Evolutionary conservation across 192 early-diverging fungal genomes (phyloP).

Genomic region (Coemansia sp.): DNA sequence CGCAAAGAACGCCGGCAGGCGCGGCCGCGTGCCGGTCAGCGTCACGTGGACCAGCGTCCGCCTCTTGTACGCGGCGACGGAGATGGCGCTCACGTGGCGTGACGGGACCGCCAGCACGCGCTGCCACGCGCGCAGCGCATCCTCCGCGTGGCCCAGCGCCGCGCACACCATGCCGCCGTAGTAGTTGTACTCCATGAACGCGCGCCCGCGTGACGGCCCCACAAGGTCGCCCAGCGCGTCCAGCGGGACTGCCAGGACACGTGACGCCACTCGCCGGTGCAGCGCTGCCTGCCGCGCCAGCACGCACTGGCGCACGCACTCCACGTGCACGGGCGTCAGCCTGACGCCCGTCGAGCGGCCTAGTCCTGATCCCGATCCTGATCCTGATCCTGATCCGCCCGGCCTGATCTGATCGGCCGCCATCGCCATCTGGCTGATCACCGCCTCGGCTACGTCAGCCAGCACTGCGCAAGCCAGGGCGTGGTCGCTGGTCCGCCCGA

Average conservation of each 20-base stretch:
- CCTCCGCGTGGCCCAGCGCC: conserved; percentile 8
- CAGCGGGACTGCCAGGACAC: conserved; percentile 9
- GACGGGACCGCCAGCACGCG: conserved; percentile 40
- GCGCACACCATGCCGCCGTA: conserved; percentile 49
- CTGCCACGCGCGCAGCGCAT: conserved; percentile 31
- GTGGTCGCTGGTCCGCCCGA: background rate
- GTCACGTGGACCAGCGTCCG: conserved; percentile 14
- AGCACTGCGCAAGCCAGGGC: conserved; percentile 11
- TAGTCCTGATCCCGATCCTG: too few relatives aligned
- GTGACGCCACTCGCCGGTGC: conserved; percentile 10
- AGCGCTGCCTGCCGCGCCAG: conserved; percentile 18
- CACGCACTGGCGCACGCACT: conserved; percentile 39
- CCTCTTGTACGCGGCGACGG: conserved; percentile 36
- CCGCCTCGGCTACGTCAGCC: conserved; percentile 14
- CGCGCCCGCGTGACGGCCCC: background rate
- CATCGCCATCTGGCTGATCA: conserved; percentile 30
- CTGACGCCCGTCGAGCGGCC: conserved; percentile 20
- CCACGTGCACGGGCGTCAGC: conserved; percentile 37
- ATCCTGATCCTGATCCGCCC: background rate
- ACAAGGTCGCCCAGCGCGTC: conserved; percentile 22
- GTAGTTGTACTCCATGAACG: conserved; percentile 32
- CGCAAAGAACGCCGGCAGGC: conserved; percentile 32
- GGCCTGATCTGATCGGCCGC: too few relatives aligned
- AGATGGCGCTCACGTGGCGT: conserved; percentile 28
- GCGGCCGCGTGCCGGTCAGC: conserved; percentile 2